Evolutionary conservation across 2,329 filamentous ascomycete species (phyloP).

Genomic region (Fusarium staphyleae): DNA sequence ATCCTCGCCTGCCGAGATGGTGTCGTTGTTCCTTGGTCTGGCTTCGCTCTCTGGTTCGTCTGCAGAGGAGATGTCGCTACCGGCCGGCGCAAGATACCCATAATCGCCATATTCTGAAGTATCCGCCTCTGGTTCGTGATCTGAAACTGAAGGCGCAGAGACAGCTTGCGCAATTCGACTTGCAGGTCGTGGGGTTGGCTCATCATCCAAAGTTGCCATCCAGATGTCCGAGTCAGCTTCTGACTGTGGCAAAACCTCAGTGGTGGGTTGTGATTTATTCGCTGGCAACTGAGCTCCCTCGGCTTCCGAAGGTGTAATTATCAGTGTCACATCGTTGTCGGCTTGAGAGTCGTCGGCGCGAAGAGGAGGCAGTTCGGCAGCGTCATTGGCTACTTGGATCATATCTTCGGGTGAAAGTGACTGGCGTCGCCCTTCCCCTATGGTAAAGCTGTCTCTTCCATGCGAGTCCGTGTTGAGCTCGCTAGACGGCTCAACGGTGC

Average conservation of each 20-base stretch:
- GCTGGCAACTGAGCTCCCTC: conserved; percentile 11
- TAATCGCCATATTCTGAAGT: conserved; percentile 39
- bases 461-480: conserved; percentile 33
- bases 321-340: conserved; percentile 41
- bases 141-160: conserved; percentile 19
- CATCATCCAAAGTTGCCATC: conserved; percentile 52
- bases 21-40: conserved; percentile 47
- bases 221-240: conserved; percentile 53
- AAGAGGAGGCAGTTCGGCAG: conserved; percentile 25
- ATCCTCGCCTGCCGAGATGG: conserved; percentile 58
- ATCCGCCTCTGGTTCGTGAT: conserved; percentile 20
- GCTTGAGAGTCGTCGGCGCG: conserved; percentile 39
- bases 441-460: conserved; percentile 20
- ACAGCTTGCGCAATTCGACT: conserved; percentile 21
- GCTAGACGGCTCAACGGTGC: conserved; percentile 37
- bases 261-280: conserved; percentile 13
- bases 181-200: conserved; percentile 46
- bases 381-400: conserved; percentile 33
- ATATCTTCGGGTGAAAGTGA: conserved; percentile 40
- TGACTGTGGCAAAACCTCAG: conserved; percentile 38
- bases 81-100: conserved; percentile 40
- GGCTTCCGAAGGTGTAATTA: conserved; percentile 38
- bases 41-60: conserved; percentile 41
- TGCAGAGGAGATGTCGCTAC: conserved; percentile 46
- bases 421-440: conserved; percentile 31